These are phyloP conservation scores for Phytophthora kernoviae DNA, from an alignment of 352 stramenopile species.

Conservation along the genomic window DNA sequence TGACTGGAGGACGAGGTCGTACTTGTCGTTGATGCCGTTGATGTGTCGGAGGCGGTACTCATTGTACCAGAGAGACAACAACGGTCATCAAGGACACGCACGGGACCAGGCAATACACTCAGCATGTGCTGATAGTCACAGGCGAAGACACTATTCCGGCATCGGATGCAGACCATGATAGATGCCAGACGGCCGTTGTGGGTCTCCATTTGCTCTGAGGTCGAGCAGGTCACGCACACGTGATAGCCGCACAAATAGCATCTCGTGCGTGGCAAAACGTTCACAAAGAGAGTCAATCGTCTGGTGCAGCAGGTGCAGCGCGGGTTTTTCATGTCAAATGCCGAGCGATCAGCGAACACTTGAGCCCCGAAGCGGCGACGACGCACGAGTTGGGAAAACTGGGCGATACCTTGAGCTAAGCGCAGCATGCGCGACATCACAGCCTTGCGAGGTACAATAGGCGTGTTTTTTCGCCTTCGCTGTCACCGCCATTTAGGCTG, in stretches of 20 bases:
- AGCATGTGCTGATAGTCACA: slow-evolving; percentile 37
- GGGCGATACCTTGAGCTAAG: slow-evolving; percentile 21
- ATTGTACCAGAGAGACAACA: not conserved
- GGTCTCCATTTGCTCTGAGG: slow-evolving; percentile 33
- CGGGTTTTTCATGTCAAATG: slow-evolving; percentile 28
- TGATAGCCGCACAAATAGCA: slow-evolving; percentile 41
- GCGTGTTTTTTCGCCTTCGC: not conserved
- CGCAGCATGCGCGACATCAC: slow-evolving; percentile 19
- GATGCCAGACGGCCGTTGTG: slow-evolving; percentile 31
- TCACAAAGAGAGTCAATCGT: slow-evolving; percentile 13
- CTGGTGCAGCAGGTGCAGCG: slow-evolving; percentile 41
- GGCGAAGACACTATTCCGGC: slow-evolving; percentile 17
- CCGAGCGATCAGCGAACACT: slow-evolving; percentile 33
- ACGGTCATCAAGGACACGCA: slow-evolving; percentile 12
- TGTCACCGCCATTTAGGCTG: too few species aligned
- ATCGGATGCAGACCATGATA: slow-evolving; percentile 32
- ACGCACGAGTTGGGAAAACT: slow-evolving; percentile 31
- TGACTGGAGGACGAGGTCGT: slow-evolving; percentile 14
- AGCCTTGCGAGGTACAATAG: slow-evolving; percentile 5
- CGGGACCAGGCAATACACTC: slow-evolving; percentile 11
- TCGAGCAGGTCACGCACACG: slow-evolving; percentile 29
- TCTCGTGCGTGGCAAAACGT: slow-evolving; percentile 18
- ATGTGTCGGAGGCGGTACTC: slow-evolving; percentile 1
- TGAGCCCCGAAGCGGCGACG: slow-evolving; percentile 36
- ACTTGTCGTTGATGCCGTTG: not conserved